A percentile compares a stretch with the other conserved stretches of the same genome.
phyloP scores from a whole-genome alignment of 768 basidiomycete genomes.

The Lactarius vividus region DNA sequence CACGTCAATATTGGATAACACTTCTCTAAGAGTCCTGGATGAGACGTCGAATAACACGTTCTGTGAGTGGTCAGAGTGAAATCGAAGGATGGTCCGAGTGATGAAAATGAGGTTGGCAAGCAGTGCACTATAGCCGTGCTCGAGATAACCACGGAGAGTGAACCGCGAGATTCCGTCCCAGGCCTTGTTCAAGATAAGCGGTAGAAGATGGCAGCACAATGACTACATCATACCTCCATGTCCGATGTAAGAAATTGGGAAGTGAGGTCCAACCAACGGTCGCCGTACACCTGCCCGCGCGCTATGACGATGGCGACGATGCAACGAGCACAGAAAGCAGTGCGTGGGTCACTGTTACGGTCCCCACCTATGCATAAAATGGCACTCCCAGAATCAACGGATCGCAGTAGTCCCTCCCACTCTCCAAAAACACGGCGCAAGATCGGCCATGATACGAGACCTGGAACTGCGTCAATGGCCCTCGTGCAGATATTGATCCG shows the following conservation, averaged over 20 bases:
- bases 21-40: no score
- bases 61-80: no score
- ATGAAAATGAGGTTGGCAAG: conserved; percentile 11
- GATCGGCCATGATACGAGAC: background rate
- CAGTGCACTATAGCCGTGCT: background rate
- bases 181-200: background rate
- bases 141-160: background rate
- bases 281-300: no score
- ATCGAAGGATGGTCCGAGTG: background rate
- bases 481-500: background rate
- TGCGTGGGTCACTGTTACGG: background rate
- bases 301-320: conserved; percentile 1
- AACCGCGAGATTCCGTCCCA: background rate
- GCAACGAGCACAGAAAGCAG: conserved; percentile 5
- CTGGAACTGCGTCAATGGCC: background rate
- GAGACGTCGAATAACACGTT: no score
- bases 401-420: background rate
- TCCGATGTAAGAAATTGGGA: background rate
- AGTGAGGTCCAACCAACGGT: background rate
- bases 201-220: background rate
- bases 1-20: background rate
- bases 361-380: background rate
- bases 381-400: background rate
- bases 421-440: background rate
- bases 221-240: background rate